A percentile compares a stretch with the other conserved stretches of the same genome.
Evolutionary conservation across 768 basidiomycete genomes (phyloP).

Genomic region (Calocybe cyanea): DNA sequence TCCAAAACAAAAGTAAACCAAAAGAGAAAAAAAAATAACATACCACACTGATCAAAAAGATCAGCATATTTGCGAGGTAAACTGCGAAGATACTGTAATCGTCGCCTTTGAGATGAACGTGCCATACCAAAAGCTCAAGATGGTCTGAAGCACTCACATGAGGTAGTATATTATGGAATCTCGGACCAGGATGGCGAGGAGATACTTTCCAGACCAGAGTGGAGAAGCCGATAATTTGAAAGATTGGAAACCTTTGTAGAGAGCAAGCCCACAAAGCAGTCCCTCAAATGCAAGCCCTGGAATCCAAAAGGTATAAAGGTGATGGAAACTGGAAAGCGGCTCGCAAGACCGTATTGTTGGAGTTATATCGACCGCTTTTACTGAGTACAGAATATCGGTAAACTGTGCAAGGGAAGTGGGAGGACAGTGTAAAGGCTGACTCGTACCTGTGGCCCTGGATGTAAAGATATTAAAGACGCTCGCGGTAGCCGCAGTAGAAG

Average conservation of each 20-base stretch:
- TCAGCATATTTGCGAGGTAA: constrained; percentile 46
- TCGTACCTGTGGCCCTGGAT: constrained; percentile 33
- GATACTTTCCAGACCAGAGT: constrained; percentile 37
- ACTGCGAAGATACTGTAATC: constrained; percentile 47
- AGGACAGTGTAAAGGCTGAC: constrained; percentile 26
- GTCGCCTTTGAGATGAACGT: background rate
- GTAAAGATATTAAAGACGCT: constrained; percentile 46
- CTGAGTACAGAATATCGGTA: constrained; percentile 2
- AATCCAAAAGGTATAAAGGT: constrained; percentile 60
- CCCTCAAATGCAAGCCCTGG: constrained; percentile 53
- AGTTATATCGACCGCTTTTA: constrained; percentile 15
- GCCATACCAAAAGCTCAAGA: background rate
- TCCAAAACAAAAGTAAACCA: no score
- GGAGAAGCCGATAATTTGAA: constrained; percentile 31
- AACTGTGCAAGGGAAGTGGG: background rate
- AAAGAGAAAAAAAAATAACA: no score
- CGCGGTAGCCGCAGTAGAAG: constrained; percentile 35
- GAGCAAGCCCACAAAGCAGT: constrained; percentile 46
- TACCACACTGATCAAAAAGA: no score
- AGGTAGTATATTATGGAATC: constrained; percentile 58
- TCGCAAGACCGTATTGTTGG: constrained; percentile 36
- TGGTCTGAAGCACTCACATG: constrained; percentile 35
- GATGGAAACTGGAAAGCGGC: constrained; percentile 30
- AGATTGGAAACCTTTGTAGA: constrained; percentile 46
- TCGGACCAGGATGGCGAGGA: constrained; percentile 48